These are phyloP conservation scores for Arthrinium phaeospermum DNA, from an alignment of 2,329 filamentous ascomycete species.

Conservation along the genomic window DNA sequence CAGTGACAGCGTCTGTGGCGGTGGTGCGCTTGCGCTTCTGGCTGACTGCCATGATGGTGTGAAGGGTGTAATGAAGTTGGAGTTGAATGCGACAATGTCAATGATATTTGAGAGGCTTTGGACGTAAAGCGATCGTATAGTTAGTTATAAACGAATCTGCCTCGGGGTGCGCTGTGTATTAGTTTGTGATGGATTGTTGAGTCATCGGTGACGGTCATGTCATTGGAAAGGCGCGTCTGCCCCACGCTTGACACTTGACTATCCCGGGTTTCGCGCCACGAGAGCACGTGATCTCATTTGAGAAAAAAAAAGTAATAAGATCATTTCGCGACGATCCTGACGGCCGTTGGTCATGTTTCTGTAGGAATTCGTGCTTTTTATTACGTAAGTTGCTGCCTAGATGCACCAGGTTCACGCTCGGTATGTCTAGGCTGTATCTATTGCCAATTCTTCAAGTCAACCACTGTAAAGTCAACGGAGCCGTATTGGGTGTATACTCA, in stretches of 20 bases:
- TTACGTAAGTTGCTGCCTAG: background rate
- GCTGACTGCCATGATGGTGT: slow-evolving; percentile 30
- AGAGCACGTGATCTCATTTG: slow-evolving; percentile 28
- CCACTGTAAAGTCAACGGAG: background rate
- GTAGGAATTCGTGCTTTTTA: background rate
- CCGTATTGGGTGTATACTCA: slow-evolving; percentile 1
- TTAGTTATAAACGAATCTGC: slow-evolving; percentile 16
- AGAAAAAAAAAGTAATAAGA: background rate
- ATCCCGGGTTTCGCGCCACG: slow-evolving; percentile 28
- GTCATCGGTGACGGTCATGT: slow-evolving; percentile 22
- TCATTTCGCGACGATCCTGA: background rate
- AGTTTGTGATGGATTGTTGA: background rate
- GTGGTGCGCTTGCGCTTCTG: slow-evolving; percentile 35
- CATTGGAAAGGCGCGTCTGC: slow-evolving; percentile 31
- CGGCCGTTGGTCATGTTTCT: background rate
- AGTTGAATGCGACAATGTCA: background rate
- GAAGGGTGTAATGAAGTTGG: background rate
- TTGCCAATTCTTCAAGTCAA: background rate
- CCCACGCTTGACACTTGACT: slow-evolving; percentile 20
- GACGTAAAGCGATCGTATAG: too few relatives aligned
- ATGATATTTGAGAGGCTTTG: too few relatives aligned
- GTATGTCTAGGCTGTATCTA: background rate
- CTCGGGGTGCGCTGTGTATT: background rate
- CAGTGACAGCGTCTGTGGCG: slow-evolving; percentile 4
- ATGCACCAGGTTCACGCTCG: background rate